These are phyloP conservation scores for Arachnomyces sp. DNA, from an alignment of 2,329 filamentous ascomycete species.

Conservation along the genomic window DNA sequence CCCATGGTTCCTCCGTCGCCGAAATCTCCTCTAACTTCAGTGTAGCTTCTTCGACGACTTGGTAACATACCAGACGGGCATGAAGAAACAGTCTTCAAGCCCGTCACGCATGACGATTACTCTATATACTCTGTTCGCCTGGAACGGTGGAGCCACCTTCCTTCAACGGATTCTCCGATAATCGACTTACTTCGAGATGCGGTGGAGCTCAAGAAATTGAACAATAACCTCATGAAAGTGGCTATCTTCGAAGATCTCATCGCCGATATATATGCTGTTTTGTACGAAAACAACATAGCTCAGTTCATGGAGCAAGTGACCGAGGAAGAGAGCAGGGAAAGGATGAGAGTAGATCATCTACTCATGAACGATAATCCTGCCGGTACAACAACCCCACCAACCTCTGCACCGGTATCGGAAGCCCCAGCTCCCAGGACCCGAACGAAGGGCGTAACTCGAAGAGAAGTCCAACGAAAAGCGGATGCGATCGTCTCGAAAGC, in stretches of 20 bases:
- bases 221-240: constrained; percentile 78
- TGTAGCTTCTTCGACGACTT: constrained; percentile 48
- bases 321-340: constrained; percentile 39
- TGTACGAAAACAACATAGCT: constrained; percentile 30
- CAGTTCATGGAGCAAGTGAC: constrained; percentile 32
- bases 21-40: constrained; percentile 13
- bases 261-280: constrained; percentile 72
- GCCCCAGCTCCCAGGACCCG: constrained; percentile 31
- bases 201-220: constrained; percentile 67
- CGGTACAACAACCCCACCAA: constrained; percentile 23
- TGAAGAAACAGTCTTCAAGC: constrained; percentile 58
- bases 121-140: constrained; percentile 50
- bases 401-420: constrained; percentile 25
- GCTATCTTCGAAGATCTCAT: constrained; percentile 86
- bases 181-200: constrained; percentile 59
- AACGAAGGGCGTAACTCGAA: constrained; percentile 51
- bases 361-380: constrained; percentile 30
- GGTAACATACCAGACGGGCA: constrained; percentile 52
- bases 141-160: constrained; percentile 49
- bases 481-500: constrained; percentile 45
- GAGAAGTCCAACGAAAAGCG: constrained; percentile 51
- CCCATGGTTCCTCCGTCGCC: constrained; percentile 18
- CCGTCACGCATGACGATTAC: constrained; percentile 58
- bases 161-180: constrained; percentile 37
- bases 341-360: constrained; percentile 40